Conservation (phyloP, 2,329 filamentous ascomycete species). For the Exophiala xenobiotica region DNA sequence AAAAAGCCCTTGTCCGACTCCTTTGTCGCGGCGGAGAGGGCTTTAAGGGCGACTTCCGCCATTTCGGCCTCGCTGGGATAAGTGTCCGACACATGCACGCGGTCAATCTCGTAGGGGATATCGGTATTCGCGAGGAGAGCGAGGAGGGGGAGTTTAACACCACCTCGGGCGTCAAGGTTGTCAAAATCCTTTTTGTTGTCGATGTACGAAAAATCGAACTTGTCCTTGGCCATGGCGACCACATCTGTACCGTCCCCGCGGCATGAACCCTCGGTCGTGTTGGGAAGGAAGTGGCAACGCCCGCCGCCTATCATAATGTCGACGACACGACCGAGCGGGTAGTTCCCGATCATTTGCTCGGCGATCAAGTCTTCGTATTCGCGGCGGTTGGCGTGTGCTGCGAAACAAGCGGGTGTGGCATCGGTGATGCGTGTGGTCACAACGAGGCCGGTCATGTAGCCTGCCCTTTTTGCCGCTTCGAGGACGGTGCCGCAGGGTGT, state of each 20-base stretch:
- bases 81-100: conserved; percentile 70
- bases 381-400: conserved; percentile 77
- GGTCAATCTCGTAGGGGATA: conserved; percentile 91
- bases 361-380: conserved; percentile 87
- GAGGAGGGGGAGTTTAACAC: conserved; percentile 73
- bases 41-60: conserved; percentile 75
- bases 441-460: conserved; percentile 89
- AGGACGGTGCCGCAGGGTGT: conserved; percentile 87
- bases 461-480: conserved; percentile 87
- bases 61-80: conserved; percentile 93
- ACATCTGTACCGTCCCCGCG: conserved; percentile 76
- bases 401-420: conserved; percentile 94
- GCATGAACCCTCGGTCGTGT: conserved; percentile 77
- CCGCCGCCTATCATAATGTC: conserved; percentile 93
- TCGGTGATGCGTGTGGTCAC: conserved; percentile 95
- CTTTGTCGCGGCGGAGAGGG: conserved; percentile 76
- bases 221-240: conserved; percentile 67
- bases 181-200: conserved; percentile 73
- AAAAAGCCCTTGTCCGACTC: conserved; percentile 93
- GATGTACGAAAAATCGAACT: conserved; percentile 75
- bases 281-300: conserved; percentile 87
- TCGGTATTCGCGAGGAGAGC: conserved; percentile 81
- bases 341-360: conserved; percentile 84
- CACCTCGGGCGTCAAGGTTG: conserved; percentile 61
- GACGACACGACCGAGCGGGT: conserved; percentile 80